Percentiles rank a stretch among this genome's conserved stretches.
phyloP scores from a whole-genome alignment of 768 basidiomycete species.

The Auricularia sp. region DNA sequence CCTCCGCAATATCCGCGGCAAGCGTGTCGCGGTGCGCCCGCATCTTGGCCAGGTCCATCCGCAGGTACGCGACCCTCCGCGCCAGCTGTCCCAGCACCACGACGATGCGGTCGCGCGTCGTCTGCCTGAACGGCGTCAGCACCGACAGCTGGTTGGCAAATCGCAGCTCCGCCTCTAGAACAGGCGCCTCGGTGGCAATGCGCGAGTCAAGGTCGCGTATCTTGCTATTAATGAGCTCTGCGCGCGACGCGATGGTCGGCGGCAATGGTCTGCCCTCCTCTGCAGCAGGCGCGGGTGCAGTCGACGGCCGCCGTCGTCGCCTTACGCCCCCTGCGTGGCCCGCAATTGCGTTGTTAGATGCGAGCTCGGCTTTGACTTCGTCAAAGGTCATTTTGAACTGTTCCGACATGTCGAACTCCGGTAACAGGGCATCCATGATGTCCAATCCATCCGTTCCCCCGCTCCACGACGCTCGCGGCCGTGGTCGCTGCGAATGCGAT shows the following conservation, averaged over 20 bases:
- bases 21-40: conserved; percentile 72
- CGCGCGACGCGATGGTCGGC: conserved; percentile 33
- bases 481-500: background rate
- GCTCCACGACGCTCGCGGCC: background rate
- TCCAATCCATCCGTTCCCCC: conserved; percentile 5
- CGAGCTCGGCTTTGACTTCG: conserved; percentile 77
- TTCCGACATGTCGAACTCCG: conserved; percentile 25
- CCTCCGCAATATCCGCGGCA: conserved; percentile 61
- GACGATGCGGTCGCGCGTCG: conserved; percentile 70
- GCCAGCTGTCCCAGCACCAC: conserved; percentile 50
- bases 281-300: conserved; percentile 1
- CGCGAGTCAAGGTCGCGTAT: conserved; percentile 55
- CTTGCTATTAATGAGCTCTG: conserved; percentile 48
- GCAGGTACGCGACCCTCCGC: conserved; percentile 52
- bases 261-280: conserved; percentile 1
- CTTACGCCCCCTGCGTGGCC: conserved; percentile 4
- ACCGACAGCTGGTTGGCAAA: conserved; percentile 73
- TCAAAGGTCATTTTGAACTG: conserved; percentile 79
- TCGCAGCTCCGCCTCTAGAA: conserved; percentile 60
- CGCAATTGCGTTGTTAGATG: conserved; percentile 30
- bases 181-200: conserved; percentile 42
- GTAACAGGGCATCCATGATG: conserved; percentile 7
- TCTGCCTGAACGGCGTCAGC: conserved; percentile 78
- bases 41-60: conserved; percentile 65
- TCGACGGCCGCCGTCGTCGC: conserved; percentile 14